Base-by-base conservation (phyloP, 441 rosid genomes). In the Mallotus japonicus region DNA sequence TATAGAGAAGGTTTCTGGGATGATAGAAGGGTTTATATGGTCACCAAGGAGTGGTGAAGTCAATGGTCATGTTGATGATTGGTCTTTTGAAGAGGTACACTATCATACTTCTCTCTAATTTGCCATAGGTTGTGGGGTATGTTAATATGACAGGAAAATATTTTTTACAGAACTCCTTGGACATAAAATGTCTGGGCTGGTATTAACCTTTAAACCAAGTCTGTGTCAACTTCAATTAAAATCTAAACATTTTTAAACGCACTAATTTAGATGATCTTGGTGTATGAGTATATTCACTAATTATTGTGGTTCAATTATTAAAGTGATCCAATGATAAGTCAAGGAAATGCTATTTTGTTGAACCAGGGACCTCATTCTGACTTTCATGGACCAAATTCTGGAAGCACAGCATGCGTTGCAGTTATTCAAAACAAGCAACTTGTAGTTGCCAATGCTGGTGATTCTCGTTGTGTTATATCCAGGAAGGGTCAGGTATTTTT, bases 371-470 rank as follows among this genome's bases (percentile, higher is more conserved):
- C 92, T 63, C 97, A 89, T 79, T 93, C 98, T 79, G 90, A 87
- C 79, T 93, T 89, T 77, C 61, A 74, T 32, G 97, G 95, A 76
- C 98, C 97, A 42, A 84, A 69, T 69, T 87, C 77, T 75, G 98
- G 98, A 74, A 71, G 92, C 82, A 93, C 98, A 19, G 97, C 98
- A 50, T 93, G 98, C 57, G 95, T 91, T 70, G 95, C 95, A 57
- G 77, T 91, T 63, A 85, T 93, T 55, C 70, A 80, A 76, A 80
- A 89, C 68, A 88, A 82, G 76, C 93, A 87, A 75, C 88, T 93
- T 51, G 47, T 85, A 75, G 94, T 90, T 66, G 95, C 95, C 70
- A 93, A 93, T 87, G 98, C 95, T 55, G 98, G 97, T 59, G 98
- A 93, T 82, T 93, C 98, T 71, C 94, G 98, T 55, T 91, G 97